Conservation (phyloP, 768 basidiomycete species). For the Leccinum broughii region DNA sequence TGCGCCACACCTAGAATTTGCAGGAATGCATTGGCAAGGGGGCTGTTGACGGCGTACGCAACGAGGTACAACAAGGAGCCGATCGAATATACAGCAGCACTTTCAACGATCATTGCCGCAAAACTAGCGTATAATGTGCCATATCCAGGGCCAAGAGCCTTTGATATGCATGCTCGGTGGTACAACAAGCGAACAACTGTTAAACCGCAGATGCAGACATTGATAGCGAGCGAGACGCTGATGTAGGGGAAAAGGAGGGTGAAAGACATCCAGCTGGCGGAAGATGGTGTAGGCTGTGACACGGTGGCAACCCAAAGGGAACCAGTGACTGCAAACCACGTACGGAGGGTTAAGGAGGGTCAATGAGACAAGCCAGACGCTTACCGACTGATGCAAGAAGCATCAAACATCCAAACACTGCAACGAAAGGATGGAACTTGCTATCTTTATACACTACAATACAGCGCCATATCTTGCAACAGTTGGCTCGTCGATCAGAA, state of each 20-base stretch:
- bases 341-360: not conserved
- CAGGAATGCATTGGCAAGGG: conserved; percentile 30
- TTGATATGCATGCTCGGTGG: conserved; percentile 28
- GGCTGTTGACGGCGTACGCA: conserved; percentile 24
- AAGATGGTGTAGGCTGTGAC: conserved; percentile 22
- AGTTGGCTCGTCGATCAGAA: not conserved
- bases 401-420: conserved; percentile 20
- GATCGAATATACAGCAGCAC: conserved; percentile 35
- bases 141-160: conserved; percentile 28
- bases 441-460: conserved; percentile 34
- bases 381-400: conserved; percentile 27
- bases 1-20: conserved; percentile 34
- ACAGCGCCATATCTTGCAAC: conserved; percentile 33
- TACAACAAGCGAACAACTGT: conserved; percentile 35
- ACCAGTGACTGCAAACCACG: conserved; percentile 24
- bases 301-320: conserved; percentile 31
- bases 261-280: conserved; percentile 33
- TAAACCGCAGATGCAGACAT: conserved; percentile 32
- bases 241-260: conserved; percentile 34
- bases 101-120: conserved; percentile 37
- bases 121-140: conserved; percentile 32
- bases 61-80: conserved; percentile 35
- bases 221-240: conserved; percentile 35
- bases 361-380: not conserved
- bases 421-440: conserved; percentile 18